Percentiles rank a stretch among this genome's conserved stretches.
phyloP scores from a whole-genome alignment of 345 rosid species.

The Dipteronia sinensis region DNA sequence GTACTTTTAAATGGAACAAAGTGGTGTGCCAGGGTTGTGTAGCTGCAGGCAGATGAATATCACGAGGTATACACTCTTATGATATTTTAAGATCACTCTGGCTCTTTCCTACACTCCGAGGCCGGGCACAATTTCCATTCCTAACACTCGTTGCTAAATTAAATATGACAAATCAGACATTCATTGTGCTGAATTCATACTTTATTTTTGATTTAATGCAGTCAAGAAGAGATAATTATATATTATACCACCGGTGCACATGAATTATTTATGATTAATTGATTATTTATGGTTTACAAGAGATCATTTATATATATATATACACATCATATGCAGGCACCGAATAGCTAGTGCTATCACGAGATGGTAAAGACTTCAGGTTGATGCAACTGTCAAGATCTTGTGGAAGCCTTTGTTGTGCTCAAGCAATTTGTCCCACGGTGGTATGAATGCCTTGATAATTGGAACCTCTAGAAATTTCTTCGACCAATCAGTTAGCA shows the following conservation, averaged over 20 bases:
- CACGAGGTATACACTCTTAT: not conserved
- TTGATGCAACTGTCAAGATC: conserved; percentile 11
- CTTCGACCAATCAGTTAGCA: conserved; percentile 26
- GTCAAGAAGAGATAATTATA: not conserved
- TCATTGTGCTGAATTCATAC: not conserved
- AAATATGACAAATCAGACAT: not conserved
- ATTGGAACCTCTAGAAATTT: conserved; percentile 26
- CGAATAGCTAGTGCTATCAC: not conserved
- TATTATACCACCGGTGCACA: not conserved
- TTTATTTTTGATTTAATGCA: not conserved
- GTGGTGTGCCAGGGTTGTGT: not conserved
- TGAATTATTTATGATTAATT: not conserved
- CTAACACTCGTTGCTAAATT: not conserved
- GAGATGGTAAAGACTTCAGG: conserved; percentile 1
- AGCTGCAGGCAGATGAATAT: too few relatives aligned
- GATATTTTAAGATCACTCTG: not conserved
- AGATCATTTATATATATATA: too few relatives aligned
- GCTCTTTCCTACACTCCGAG: not conserved
- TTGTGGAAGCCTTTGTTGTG: conserved; percentile 27
- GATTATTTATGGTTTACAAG: not conserved
- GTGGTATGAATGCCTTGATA: conserved; percentile 32
- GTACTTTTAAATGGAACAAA: not conserved
- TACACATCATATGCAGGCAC: not conserved
- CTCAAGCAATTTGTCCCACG: conserved; percentile 32
- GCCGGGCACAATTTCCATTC: too few relatives aligned